These are phyloP conservation scores for Serendipita sp. DNA, from an alignment of 768 basidiomycete genomes.

Conservation along the genomic window DNA sequence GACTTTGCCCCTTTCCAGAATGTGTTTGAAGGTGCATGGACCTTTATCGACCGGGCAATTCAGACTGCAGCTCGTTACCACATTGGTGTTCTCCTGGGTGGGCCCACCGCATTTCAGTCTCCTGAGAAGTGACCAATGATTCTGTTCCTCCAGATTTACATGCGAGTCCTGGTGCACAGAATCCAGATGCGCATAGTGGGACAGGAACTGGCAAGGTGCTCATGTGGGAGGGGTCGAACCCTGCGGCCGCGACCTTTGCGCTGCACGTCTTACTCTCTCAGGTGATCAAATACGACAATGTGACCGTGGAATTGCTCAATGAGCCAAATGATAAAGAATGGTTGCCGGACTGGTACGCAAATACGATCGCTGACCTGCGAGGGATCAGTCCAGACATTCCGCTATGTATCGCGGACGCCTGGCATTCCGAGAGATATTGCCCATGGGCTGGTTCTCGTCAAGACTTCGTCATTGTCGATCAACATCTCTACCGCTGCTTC, in stretches of 20 bases:
- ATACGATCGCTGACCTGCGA: constrained; percentile 38
- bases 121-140: neutral
- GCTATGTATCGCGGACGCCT: constrained; percentile 60
- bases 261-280: constrained; percentile 21
- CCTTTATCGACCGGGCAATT: constrained; percentile 42
- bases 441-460: constrained; percentile 25
- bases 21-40: constrained; percentile 54
- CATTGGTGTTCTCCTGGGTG: constrained; percentile 63
- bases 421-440: constrained; percentile 52
- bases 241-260: constrained; percentile 19
- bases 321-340: constrained; percentile 35
- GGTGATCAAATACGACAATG: constrained; percentile 22
- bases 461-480: constrained; percentile 49
- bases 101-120: constrained; percentile 11
- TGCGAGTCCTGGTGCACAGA: constrained; percentile 63
- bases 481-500: constrained; percentile 76
- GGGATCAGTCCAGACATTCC: constrained; percentile 40
- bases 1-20: constrained; percentile 39
- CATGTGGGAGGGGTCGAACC: constrained; percentile 19
- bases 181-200: constrained; percentile 49
- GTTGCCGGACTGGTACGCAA: constrained; percentile 48
- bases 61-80: constrained; percentile 37
- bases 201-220: constrained; percentile 20
- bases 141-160: constrained; percentile 38
- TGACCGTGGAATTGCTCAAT: constrained; percentile 45